Evolutionary conservation across 805 yeast species (phyloP).

Genomic region (Lipomyces sp.): DNA sequence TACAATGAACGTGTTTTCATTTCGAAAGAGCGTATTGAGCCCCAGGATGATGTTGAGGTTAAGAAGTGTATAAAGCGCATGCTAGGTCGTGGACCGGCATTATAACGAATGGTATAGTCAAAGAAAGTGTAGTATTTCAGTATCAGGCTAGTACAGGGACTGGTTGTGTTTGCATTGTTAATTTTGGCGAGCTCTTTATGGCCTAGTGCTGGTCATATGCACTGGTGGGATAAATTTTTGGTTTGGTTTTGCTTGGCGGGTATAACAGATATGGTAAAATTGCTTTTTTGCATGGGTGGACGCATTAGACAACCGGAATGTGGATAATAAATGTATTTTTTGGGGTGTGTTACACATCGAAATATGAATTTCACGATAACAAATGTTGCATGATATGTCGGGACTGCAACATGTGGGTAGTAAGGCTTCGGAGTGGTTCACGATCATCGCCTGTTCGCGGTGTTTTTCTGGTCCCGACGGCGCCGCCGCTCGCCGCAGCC

Average conservation of each 20-base stretch:
- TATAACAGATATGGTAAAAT: background rate
- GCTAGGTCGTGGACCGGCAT: constrained; percentile 31
- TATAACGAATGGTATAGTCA: background rate
- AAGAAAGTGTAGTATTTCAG: background rate
- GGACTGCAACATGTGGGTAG: no score
- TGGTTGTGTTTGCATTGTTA: background rate
- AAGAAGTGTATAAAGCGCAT: constrained; percentile 24
- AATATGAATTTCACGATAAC: no score
- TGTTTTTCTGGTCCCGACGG: no score
- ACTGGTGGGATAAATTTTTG: background rate
- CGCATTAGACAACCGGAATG: background rate
- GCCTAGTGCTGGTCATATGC: background rate
- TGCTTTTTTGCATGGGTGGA: background rate
- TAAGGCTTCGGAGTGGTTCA: no score
- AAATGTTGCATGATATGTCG: no score
- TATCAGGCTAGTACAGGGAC: background rate
- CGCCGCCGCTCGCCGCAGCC: no score
- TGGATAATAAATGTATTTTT: background rate
- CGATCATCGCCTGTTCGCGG: no score
- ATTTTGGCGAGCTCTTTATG: background rate
- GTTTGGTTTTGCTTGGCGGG: background rate
- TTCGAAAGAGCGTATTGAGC: background rate
- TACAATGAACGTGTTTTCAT: constrained; percentile 16
- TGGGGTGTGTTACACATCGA: no score
- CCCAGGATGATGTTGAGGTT: constrained; percentile 21